These are phyloP conservation scores for Tetrastigma voinierianum DNA, from an alignment of 164 flowering plant species.

Conservation along the genomic window DNA sequence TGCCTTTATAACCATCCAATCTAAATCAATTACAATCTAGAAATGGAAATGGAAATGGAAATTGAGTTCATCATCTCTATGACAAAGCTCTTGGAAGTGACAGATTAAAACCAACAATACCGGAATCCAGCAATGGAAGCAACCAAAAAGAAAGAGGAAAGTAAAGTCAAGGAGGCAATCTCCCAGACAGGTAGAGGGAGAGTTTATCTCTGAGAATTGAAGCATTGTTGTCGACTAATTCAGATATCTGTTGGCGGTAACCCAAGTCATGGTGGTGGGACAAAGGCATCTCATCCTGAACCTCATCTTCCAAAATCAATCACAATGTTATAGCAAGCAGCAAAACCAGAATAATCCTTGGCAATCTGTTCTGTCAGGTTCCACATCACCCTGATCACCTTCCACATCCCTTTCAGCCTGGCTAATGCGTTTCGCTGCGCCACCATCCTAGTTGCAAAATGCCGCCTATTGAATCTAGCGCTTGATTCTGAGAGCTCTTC, in stretches of 20 bases:
- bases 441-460: slow-evolving; percentile 59
- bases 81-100: not conserved
- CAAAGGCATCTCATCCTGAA: slow-evolving; percentile 48
- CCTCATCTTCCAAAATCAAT: slow-evolving; percentile 83
- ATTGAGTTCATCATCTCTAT: not conserved
- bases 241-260: slow-evolving; percentile 47
- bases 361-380: slow-evolving; percentile 82
- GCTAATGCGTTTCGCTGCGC: slow-evolving; percentile 72
- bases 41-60: not conserved
- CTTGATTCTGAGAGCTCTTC: slow-evolving; percentile 38
- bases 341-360: slow-evolving; percentile 85
- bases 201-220: slow-evolving; percentile 53
- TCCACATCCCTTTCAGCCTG: slow-evolving; percentile 84
- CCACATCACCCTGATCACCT: slow-evolving; percentile 86
- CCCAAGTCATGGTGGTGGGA: slow-evolving; percentile 58
- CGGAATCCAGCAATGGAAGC: not conserved
- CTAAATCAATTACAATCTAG: not conserved
- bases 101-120: not conserved
- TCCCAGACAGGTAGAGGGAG: slow-evolving; percentile 47
- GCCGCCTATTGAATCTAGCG: slow-evolving; percentile 71
- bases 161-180: slow-evolving; percentile 20
- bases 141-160: too few relatives aligned
- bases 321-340: slow-evolving; percentile 88
- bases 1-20: not conserved
- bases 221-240: slow-evolving; percentile 33